Conservation (phyloP, 2,329 filamentous ascomycete species). For the Cylindrodendrum hubeiense region DNA sequence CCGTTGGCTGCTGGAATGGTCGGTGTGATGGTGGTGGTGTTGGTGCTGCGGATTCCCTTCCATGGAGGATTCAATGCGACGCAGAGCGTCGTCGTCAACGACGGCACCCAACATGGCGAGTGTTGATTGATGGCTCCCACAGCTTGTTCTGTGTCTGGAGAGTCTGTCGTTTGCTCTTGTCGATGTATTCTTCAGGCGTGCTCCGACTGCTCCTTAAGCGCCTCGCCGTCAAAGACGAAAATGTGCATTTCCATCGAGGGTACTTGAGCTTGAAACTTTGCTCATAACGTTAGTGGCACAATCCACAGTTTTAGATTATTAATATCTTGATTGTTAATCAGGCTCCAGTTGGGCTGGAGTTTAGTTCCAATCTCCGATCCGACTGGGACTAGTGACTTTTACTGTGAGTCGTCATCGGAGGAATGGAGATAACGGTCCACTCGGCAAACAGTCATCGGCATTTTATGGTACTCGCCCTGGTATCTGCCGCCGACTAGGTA, state of each 20-base stretch:
- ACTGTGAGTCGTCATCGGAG: too few species aligned
- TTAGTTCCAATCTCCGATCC: neutral
- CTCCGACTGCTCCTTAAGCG: neutral
- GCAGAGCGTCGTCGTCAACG: constrained; percentile 48
- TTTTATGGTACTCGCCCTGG: too few species aligned
- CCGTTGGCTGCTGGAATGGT: constrained; percentile 11
- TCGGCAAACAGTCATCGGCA: too few species aligned
- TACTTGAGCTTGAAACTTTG: too few species aligned
- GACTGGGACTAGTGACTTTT: neutral
- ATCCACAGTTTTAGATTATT: neutral
- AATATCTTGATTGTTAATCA: neutral
- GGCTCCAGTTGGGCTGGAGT: neutral
- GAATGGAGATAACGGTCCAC: too few species aligned
- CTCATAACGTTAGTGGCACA: neutral
- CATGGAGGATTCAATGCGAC: constrained; percentile 47
- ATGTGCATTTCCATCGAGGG: too few species aligned
- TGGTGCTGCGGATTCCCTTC: constrained; percentile 16
- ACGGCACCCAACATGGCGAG: constrained; percentile 49
- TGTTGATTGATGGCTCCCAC: neutral
- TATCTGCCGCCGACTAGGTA: too few species aligned
- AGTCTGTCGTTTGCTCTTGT: neutral
- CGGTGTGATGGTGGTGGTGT: constrained; percentile 41
- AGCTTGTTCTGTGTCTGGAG: neutral
- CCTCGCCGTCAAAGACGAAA: neutral
- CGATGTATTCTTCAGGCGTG: neutral